Conservation (phyloP, 805 yeast genomes). For the Wickerhamiella sergipiensis region DNA sequence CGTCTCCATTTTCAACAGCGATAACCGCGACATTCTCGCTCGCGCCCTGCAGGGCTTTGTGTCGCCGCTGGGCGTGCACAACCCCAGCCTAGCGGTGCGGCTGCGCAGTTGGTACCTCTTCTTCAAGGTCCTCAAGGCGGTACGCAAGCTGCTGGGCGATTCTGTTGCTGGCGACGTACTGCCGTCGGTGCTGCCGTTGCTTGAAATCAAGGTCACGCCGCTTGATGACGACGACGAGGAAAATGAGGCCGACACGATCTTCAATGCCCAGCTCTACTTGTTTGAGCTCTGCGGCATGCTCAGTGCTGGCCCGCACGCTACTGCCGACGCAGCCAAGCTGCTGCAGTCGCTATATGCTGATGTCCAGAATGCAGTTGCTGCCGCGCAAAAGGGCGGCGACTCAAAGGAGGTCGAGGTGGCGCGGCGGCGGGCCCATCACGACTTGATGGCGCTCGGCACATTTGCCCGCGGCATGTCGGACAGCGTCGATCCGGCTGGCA, state of each 20-base stretch:
- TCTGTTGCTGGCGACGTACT: constrained; percentile 40
- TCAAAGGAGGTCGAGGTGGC: constrained; percentile 1
- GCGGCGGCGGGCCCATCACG: constrained; percentile 65
- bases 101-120: constrained; percentile 84
- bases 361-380: constrained; percentile 35
- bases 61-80: constrained; percentile 71
- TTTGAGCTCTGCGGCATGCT: constrained; percentile 80
- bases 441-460: constrained; percentile 79
- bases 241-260: constrained; percentile 36
- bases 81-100: constrained; percentile 57
- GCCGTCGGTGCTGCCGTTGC: constrained; percentile 44
- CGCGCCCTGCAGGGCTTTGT: constrained; percentile 60
- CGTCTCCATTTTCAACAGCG: constrained; percentile 40
- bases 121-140: constrained; percentile 63
- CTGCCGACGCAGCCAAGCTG: constrained; percentile 35
- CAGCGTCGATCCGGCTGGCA: constrained; percentile 10
- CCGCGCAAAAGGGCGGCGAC: constrained; percentile 1
- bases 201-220: constrained; percentile 32
- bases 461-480: constrained; percentile 74
- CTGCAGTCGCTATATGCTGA: constrained; percentile 63
- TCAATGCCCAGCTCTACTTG: constrained; percentile 66
- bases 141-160: constrained; percentile 46
- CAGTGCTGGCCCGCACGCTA: constrained; percentile 33
- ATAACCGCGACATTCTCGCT: constrained; percentile 34
- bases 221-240: constrained; percentile 37